phyloP scores from a whole-genome alignment of 306 rosid species.

The Phaseolus lunatus region DNA sequence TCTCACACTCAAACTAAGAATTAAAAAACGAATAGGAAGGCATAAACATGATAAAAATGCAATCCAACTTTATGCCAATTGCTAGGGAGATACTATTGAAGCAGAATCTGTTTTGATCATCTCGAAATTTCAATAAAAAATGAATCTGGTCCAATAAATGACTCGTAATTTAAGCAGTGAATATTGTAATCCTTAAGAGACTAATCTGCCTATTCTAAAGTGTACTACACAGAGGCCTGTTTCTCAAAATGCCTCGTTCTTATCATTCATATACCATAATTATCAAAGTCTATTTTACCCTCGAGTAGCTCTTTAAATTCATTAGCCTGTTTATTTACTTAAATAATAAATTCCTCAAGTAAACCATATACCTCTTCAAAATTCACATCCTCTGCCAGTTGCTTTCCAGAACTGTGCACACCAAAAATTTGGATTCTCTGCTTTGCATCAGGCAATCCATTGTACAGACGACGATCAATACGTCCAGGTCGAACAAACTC shows the following conservation, averaged over 20 bases:
- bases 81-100: conserved; percentile 6
- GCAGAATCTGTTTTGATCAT: conserved; percentile 23
- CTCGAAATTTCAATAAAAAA: conserved; percentile 15
- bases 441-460: conserved; percentile 93
- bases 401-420: conserved; percentile 85
- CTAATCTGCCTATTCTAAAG: background rate
- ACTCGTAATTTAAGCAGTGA: conserved; percentile 28
- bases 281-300: background rate
- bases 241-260: conserved; percentile 22
- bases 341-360: background rate
- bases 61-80: background rate
- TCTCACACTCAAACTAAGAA: conserved; percentile 28
- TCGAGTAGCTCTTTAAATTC: background rate
- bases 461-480: conserved; percentile 93
- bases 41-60: conserved; percentile 19
- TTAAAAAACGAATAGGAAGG: conserved; percentile 1
- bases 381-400: conserved; percentile 82
- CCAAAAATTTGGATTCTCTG: conserved; percentile 87
- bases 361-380: conserved; percentile 69
- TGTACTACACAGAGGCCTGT: conserved; percentile 5
- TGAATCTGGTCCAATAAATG: conserved; percentile 9
- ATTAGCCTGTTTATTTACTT: conserved; percentile 7
- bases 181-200: conserved; percentile 28
- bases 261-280: conserved; percentile 9
- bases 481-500: conserved; percentile 92